These are phyloP conservation scores for Phytopythium aichiense DNA, from an alignment of 352 stramenopile genomes.

Conservation along the genomic window DNA sequence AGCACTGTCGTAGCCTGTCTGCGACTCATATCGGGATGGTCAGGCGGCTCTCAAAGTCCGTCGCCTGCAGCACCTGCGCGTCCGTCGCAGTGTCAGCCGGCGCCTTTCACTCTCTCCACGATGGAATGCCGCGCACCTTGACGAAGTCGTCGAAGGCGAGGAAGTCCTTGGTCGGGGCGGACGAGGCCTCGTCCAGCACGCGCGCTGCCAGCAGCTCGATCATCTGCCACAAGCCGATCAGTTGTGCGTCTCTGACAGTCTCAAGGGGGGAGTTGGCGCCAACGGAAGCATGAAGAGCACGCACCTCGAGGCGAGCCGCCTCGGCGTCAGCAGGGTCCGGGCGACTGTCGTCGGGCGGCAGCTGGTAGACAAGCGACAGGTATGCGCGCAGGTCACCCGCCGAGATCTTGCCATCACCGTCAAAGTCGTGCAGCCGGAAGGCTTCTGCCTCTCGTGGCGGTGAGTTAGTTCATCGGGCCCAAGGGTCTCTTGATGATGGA, in stretches of 20 bases:
- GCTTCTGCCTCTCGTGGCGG: conserved; percentile 25
- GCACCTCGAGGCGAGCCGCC: conserved; percentile 29
- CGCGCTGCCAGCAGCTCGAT: conserved; percentile 37
- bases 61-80: conserved; percentile 45
- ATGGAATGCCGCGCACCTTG: conserved; percentile 22
- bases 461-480: background rate
- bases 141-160: conserved; percentile 60
- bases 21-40: conserved; percentile 44
- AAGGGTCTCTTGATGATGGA: background rate
- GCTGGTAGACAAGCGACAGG: conserved; percentile 33
- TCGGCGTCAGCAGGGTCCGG: conserved; percentile 15
- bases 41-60: conserved; percentile 57
- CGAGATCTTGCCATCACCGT: conserved; percentile 68
- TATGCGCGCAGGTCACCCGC: conserved; percentile 47
- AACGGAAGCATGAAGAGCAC: background rate
- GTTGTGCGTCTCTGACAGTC: no score
- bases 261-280: background rate
- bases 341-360: conserved; percentile 13
- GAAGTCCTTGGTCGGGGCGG: conserved; percentile 36
- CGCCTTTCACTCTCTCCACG: no score
- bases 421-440: conserved; percentile 70
- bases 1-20: background rate
- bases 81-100: conserved; percentile 2
- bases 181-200: conserved; percentile 52
- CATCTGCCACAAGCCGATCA: conserved; percentile 13